Percentiles rank a stretch among this genome's conserved stretches.
These are phyloP conservation scores for Epicoccum nigrum DNA, from an alignment of 2,329 filamentous ascomycete genomes.

Conservation along the genomic window DNA sequence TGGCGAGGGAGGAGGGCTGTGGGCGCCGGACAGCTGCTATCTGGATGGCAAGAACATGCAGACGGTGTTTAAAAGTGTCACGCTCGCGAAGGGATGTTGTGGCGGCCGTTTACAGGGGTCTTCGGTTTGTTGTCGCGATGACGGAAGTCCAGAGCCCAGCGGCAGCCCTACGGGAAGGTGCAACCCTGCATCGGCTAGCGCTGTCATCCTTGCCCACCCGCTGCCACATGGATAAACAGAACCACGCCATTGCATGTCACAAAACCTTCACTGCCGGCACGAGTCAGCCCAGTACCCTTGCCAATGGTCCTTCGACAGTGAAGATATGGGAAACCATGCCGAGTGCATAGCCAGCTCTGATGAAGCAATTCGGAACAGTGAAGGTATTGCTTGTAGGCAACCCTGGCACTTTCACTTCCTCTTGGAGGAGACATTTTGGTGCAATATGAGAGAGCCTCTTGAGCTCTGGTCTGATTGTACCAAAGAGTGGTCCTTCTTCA, in stretches of 20 bases:
- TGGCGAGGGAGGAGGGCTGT: constrained; percentile 28
- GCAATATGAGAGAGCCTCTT: no score
- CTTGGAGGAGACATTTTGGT: no score
- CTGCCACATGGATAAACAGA: constrained; percentile 3
- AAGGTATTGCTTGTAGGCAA: no score
- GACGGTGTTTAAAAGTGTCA: constrained; percentile 21
- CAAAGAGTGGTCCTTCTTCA: no score
- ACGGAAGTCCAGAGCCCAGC: constrained; percentile 9
- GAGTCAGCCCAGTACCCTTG: background rate
- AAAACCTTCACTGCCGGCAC: background rate
- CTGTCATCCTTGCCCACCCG: constrained; percentile 10
- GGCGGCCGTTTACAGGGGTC: constrained; percentile 20
- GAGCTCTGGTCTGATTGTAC: no score
- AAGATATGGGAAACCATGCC: no score
- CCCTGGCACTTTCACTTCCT: no score
- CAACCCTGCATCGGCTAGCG: constrained; percentile 18
- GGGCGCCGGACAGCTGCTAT: constrained; percentile 41
- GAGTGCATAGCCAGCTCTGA: no score
- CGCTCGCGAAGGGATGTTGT: constrained; percentile 13
- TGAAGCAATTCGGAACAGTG: no score
- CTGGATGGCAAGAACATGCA: constrained; percentile 40
- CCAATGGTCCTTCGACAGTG: no score
- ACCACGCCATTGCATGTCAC: background rate
- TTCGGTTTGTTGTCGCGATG: constrained; percentile 33
- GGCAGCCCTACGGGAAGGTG: constrained; percentile 7